Percentiles rank a stretch among this genome's conserved stretches.
Conservation (phyloP, 768 basidiomycete genomes). For the Lactarius pseudohatsudake region DNA sequence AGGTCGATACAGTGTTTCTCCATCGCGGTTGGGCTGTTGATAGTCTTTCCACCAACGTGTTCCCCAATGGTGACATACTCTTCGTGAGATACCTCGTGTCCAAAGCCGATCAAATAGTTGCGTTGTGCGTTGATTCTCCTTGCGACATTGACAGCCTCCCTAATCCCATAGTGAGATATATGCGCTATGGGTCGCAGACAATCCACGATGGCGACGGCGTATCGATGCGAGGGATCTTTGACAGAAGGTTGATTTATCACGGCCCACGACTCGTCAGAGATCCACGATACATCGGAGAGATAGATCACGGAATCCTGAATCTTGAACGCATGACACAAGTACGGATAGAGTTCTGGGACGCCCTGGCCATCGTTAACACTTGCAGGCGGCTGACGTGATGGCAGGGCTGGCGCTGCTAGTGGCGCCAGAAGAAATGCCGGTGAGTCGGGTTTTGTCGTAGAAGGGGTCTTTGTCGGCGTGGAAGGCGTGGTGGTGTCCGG, state of each 20-base stretch:
- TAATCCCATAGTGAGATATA: conserved; percentile 80
- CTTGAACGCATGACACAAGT: conserved; percentile 67
- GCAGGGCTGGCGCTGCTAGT: not conserved
- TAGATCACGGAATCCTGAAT: conserved; percentile 68
- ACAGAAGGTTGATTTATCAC: conserved; percentile 40
- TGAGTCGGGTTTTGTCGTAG: conserved; percentile 25
- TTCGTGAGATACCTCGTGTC: conserved; percentile 75
- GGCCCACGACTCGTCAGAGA: conserved; percentile 72
- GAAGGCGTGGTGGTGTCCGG: conserved; percentile 39
- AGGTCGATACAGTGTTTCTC: conserved; percentile 47
- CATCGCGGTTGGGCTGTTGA: conserved; percentile 34
- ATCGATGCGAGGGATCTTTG: conserved; percentile 32
- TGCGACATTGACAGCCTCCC: conserved; percentile 55
- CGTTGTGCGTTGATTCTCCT: conserved; percentile 55
- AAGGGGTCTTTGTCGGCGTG: conserved; percentile 33
- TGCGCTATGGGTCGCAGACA: conserved; percentile 66
- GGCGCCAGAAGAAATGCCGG: conserved; percentile 4
- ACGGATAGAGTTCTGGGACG: conserved; percentile 48
- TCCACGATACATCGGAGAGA: conserved; percentile 79
- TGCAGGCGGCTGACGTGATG: conserved; percentile 15
- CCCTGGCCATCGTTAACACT: conserved; percentile 10
- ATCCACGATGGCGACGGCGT: conserved; percentile 71
- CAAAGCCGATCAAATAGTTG: conserved; percentile 75
- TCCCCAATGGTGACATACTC: conserved; percentile 70
- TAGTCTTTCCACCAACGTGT: conserved; percentile 42